Base-by-base conservation (phyloP, 2,329 filamentous ascomycete species). In the Diplodia seriata region DNA sequence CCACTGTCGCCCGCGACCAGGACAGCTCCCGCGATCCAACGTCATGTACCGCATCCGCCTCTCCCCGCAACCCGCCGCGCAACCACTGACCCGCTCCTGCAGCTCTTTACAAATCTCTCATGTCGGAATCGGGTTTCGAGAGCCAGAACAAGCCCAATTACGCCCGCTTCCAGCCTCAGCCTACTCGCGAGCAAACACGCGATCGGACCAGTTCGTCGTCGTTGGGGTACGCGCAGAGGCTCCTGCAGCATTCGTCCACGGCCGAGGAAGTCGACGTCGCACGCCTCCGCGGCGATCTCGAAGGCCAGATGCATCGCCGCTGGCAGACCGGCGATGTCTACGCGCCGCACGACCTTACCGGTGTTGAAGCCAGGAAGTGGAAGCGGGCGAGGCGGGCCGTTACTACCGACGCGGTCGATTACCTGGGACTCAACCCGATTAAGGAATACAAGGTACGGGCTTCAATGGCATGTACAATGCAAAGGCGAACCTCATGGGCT, bases 291-390 rank as follows among this genome's bases (percentile, higher is more conserved):
- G 66, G 70, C 29, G 86, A 88, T 70, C 87, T 88, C 77, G 80
- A 88, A 73, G 83, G 80, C 70, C 89, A 92, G 79, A 85, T 90
- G 79, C 85, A 87, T 43, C 89, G 94, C 57, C 84, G 85, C 50
- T 98, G 91, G 90, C 84, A 85, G 73, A 74, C 82, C 0, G 95
- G 95, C 73, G 94, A 98, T 76, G 85, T 97, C 64, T 98, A 98
- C 81, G 87, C 93, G 69, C 95, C 95, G 40, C 91, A 94, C 76
- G 95, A 99, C 80, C 79, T 99, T 76, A 90, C 88, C 67, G 85
- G 89, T 29, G 81, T 83, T 43, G 94, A 97, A 85, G 90, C 91
- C 88, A 81, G 81, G 76, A 97, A 97, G 84, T 97, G 91, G 90
- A 89, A 86, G 78, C 84, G 81, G 76, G 2, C 31, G 31, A 71